Conservation (phyloP, 306 rosid species). For the Calophaca sinica region DNA sequence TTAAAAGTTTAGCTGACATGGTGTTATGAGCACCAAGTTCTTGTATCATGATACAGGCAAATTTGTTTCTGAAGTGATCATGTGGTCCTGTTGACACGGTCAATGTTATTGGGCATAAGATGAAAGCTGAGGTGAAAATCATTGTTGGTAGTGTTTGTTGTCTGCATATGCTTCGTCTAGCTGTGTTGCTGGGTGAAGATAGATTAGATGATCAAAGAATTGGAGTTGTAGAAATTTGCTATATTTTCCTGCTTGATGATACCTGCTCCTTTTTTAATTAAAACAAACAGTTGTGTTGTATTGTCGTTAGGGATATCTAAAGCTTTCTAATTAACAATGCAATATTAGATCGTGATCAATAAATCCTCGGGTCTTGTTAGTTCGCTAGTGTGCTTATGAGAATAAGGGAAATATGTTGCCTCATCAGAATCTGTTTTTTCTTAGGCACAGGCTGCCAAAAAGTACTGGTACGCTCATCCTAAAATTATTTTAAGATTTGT, state of each 20-base stretch:
- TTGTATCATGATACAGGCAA: constrained; percentile 58
- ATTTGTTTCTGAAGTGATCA: constrained; percentile 57
- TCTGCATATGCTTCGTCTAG: constrained; percentile 39
- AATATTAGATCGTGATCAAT: constrained; percentile 5
- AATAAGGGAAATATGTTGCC: background rate
- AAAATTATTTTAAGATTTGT: too few relatives aligned
- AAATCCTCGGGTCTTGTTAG: constrained; percentile 10
- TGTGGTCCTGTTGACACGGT: constrained; percentile 47
- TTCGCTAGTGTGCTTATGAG: background rate
- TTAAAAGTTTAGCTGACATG: constrained; percentile 46
- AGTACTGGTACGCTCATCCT: too few relatives aligned
- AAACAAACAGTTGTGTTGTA: constrained; percentile 24
- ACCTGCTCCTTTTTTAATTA: constrained; percentile 29
- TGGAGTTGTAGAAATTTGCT: constrained; percentile 39
- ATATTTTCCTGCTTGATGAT: constrained; percentile 18
- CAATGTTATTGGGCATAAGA: constrained; percentile 47
- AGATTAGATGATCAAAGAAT: constrained; percentile 41
- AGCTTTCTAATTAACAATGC: constrained; percentile 28
- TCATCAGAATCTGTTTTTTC: background rate
- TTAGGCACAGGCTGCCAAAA: background rate
- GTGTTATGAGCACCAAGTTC: constrained; percentile 54
- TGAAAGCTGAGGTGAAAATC: constrained; percentile 52
- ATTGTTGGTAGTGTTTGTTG: constrained; percentile 46
- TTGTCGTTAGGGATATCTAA: constrained; percentile 30
- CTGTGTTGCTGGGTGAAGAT: constrained; percentile 51